These are phyloP conservation scores for Rhizopus sp. DNA, from an alignment of 371 early-diverging fungal species.

Conservation along the genomic window DNA sequence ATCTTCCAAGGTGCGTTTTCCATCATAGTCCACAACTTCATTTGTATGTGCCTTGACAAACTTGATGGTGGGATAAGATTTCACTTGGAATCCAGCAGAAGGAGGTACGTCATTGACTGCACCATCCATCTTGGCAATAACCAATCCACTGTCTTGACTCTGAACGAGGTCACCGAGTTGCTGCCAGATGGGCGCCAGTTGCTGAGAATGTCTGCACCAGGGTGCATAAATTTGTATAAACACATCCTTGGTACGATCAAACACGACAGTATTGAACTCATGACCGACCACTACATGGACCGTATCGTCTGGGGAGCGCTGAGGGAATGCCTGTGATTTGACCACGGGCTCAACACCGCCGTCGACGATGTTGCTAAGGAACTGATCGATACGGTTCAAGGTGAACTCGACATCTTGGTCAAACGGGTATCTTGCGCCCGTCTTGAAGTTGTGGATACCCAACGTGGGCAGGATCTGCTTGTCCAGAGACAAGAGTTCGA, in stretches of 20 bases:
- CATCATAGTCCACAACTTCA: constrained; percentile 72
- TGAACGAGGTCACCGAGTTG: constrained; percentile 59
- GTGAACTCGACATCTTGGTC: constrained; percentile 58
- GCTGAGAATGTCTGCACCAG: constrained; percentile 86
- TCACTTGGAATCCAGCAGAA: constrained; percentile 59
- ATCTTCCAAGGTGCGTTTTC: constrained; percentile 72
- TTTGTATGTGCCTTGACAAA: constrained; percentile 80
- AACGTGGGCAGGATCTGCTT: constrained; percentile 84
- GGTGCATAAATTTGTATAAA: constrained; percentile 72
- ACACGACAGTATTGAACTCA: constrained; percentile 71
- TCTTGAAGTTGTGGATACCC: constrained; percentile 71
- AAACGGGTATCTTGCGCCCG: constrained; percentile 71
- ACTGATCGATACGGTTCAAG: constrained; percentile 46
- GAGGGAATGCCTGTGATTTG: constrained; percentile 76
- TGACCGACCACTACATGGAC: constrained; percentile 80
- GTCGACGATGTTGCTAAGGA: constrained; percentile 57
- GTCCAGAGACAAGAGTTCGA: constrained; percentile 68
- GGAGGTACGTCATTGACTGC: constrained; percentile 87
- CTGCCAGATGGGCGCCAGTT: constrained; percentile 75
- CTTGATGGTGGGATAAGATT: constrained; percentile 91
- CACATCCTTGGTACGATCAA: constrained; percentile 80
- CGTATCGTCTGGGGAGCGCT: constrained; percentile 60
- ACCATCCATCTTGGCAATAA: constrained; percentile 92
- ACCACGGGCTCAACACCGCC: constrained; percentile 68
- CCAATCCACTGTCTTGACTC: constrained; percentile 46